Evolutionary conservation across 1,139 yeast species (phyloP), one percentile per base, ranked within the genome.

Genomic region (Kodamaea derodonti): DNA sequence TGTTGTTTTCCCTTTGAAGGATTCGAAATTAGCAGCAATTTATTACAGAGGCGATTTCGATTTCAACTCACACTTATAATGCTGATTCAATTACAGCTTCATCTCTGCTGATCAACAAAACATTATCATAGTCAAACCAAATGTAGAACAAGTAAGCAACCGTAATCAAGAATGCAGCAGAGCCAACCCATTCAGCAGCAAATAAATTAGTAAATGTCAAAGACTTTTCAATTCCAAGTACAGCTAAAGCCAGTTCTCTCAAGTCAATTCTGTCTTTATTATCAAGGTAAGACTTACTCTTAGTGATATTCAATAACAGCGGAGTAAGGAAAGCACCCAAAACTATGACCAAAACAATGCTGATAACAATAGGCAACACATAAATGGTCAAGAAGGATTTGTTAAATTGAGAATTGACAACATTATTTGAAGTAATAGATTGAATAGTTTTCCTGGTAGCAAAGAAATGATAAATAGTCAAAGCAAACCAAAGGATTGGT

Each of bases 51-150:
- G n/a, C n/a, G n/a, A n/a, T n/a, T n/a, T n/a, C n/a, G n/a, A n/a
- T n/a, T n/a, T n/a, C n/a, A n/a, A n/a, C n/a, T n/a, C n/a, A n/a
- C n/a, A n/a, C n/a, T n/a, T n/a, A n/a, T n/a, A n/a, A n/a, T n/a
- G n/a, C n/a, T n/a, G n/a, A n/a, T n/a, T n/a, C n/a, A n/a, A n/a
- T n/a, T n/a, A n/a, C n/a, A n/a, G n/a, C n/a, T n/a, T n/a, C n/a
- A n/a, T n/a, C n/a, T n/a, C n/a, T n/a, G n/a, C n/a, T n/a, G n/a
- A n/a, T n/a, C n/a, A n/a, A n/a, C 22, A 6, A 18, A 18, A 18
- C 28, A 14, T 25, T 25, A 12, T 25, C 28, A 14, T 25, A 25
- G 14, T 25, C 14, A 14, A 25, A 14, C 28, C 28, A 25, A 14
- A 14, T 13, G 28, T 25, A 25, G 17, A 25, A 25, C 15, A 25